These are phyloP conservation scores for Pseudoperonospora humuli DNA, from an alignment of 352 stramenopile species.

Conservation along the genomic window DNA sequence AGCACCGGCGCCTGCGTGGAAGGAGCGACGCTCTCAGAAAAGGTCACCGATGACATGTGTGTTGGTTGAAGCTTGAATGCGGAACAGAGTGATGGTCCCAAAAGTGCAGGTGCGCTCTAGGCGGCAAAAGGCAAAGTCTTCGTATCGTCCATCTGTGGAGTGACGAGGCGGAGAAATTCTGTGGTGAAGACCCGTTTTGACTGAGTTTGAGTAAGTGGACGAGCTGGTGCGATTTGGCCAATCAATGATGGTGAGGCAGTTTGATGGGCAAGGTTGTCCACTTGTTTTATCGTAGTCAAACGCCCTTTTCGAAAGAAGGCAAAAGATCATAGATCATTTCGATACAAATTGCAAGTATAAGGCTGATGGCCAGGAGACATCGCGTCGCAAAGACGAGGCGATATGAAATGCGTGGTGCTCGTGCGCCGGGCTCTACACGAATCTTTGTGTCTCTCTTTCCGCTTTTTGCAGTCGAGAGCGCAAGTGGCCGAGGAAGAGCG, in stretches of 20 bases:
- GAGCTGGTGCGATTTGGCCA: not conserved
- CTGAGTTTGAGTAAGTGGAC: conserved; percentile 18
- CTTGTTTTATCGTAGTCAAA: conserved; percentile 13
- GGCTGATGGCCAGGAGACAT: conserved; percentile 16
- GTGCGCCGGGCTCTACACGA: conserved; percentile 31
- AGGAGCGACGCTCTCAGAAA: conserved; percentile 14
- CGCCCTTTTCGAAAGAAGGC: conserved; percentile 5
- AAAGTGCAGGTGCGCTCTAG: conserved; percentile 25
- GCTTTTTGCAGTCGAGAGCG: conserved; percentile 48
- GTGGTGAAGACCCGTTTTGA: conserved; percentile 1
- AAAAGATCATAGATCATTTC: conserved; percentile 4
- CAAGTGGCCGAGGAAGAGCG: conserved; percentile 20
- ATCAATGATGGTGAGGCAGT: not conserved
- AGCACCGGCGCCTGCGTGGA: conserved; percentile 16
- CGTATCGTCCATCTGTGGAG: not conserved
- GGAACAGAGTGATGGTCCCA: conserved; percentile 10
- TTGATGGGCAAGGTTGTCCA: conserved; percentile 1
- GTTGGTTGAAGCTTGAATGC: conserved; percentile 3
- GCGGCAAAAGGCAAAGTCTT: conserved; percentile 40
- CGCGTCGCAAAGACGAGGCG: conserved; percentile 12
- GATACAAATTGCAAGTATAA: conserved; percentile 18
- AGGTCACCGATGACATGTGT: conserved; percentile 33
- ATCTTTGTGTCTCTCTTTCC: conserved; percentile 46
- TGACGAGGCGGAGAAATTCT: not conserved
- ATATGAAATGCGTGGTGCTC: conserved; percentile 42